These are phyloP conservation scores for Pythium phragmiticola DNA, from an alignment of 352 stramenopile genomes.

Conservation along the genomic window DNA sequence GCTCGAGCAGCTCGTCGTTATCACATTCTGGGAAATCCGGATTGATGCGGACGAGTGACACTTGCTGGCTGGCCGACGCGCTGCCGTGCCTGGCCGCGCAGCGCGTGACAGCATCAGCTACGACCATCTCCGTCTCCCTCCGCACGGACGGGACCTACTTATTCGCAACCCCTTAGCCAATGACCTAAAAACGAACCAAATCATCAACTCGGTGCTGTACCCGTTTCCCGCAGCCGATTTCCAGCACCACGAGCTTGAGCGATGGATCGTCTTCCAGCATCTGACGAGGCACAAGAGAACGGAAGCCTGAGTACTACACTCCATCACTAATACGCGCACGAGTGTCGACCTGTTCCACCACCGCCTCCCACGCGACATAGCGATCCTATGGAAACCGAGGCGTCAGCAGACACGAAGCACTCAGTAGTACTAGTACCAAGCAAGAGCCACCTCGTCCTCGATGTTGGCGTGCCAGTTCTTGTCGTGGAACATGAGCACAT, in stretches of 20 bases:
- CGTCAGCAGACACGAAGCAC: neutral
- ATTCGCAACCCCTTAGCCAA: neutral
- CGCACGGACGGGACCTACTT: constrained; percentile 75
- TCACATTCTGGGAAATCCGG: constrained; percentile 63
- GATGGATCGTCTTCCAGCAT: constrained; percentile 65
- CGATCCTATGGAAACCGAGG: constrained; percentile 31
- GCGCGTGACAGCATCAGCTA: constrained; percentile 60
- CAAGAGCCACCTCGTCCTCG: constrained; percentile 44
- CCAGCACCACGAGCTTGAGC: constrained; percentile 69
- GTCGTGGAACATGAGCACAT: constrained; percentile 93
- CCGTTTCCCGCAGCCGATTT: constrained; percentile 79
- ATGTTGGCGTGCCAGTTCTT: constrained; percentile 79
- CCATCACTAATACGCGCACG: neutral
- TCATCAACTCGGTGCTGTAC: constrained; percentile 27
- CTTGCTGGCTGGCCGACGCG: constrained; percentile 29
- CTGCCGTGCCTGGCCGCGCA: constrained; percentile 26
- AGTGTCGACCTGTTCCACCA: constrained; percentile 55
- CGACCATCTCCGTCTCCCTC: constrained; percentile 79
- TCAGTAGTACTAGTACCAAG: neutral
- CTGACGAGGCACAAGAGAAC: constrained; percentile 28
- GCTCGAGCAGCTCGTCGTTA: constrained; percentile 41
- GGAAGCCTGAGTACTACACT: neutral
- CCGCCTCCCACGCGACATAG: constrained; percentile 78
- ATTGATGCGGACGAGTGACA: constrained; percentile 75
- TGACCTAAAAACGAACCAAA: neutral